Base-by-base conservation (phyloP, 2,329 filamentous ascomycete species). In the Westerdykella ornata region DNA sequence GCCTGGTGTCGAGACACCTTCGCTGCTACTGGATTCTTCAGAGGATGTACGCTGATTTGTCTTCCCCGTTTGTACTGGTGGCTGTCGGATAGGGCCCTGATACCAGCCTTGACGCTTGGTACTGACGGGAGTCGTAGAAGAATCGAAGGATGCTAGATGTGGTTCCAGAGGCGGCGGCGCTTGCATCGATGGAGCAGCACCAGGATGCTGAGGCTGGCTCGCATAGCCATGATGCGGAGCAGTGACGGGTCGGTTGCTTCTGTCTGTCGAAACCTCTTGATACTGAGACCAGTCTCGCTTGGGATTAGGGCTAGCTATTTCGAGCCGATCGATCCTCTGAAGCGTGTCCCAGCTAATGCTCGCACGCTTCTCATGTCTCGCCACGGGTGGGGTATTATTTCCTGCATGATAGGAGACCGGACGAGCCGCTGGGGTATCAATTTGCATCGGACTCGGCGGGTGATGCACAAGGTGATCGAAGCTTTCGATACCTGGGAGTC, bases 401-500 rank as follows among this genome's bases (percentile, higher is more conserved):
- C 57, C 56, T 29, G 57, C 53, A 44, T 60, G 65, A 66, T 66
- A 60, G 2, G 60, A 61, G 9, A 60, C 67, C 52, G 45, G 68
- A 26, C 47, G 68, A 39, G 54, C 76, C 63, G 26, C 62, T 3
- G 70, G 70, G 32, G 67, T 57, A 51, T 94, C 87, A 8, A 88
- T 68, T 57, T 84, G 77, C 85, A 92, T 89, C 0, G 88, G 85
- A 39, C 85, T 88, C 2, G 78, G 73, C 40, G 76, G 75, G 35
- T 82, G 78, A 37, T 79, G 75, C 18, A 80, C 83, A 17, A 85
- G 72, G 42, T 86, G 82, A 57, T 90, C 88, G 54, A 96, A 95
- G 13, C 87, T 94, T 62, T 94, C 88, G 51, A 96, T 96, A 12
- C 89, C 88, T 1, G 89, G 89, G 12, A 96, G 74, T 30, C 87